Conservation (phyloP, 768 basidiomycete genomes). For the Termitomyces sp. region DNA sequence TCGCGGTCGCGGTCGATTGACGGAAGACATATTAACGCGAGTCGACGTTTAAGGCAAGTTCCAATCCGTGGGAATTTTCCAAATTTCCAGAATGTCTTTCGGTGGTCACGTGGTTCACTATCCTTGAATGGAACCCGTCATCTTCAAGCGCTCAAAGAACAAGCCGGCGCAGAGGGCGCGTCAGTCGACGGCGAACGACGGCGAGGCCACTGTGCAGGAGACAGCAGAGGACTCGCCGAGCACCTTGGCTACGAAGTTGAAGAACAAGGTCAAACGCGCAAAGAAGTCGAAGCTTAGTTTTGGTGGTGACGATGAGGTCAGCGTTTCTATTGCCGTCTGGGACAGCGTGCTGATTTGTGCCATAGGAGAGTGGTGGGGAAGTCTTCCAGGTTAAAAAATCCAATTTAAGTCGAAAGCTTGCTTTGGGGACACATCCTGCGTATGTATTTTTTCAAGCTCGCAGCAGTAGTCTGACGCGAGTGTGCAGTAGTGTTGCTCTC, state of each 20-base stretch:
- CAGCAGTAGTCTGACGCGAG: slow-evolving; percentile 5
- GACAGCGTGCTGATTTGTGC: slow-evolving; percentile 21
- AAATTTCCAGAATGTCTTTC: slow-evolving; percentile 19
- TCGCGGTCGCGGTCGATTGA: slow-evolving; percentile 37
- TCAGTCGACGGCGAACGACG: slow-evolving; percentile 30
- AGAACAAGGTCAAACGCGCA: slow-evolving; percentile 62
- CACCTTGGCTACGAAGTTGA: slow-evolving; percentile 58
- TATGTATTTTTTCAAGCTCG: slow-evolving; percentile 19
- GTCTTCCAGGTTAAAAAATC: slow-evolving; percentile 81
- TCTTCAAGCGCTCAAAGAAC: slow-evolving; percentile 45
- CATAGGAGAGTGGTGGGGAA: slow-evolving; percentile 53
- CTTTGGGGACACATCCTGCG: slow-evolving; percentile 51
- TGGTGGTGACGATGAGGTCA: slow-evolving; percentile 58
- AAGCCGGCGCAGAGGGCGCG: slow-evolving; percentile 36
- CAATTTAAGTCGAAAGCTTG: slow-evolving; percentile 60
- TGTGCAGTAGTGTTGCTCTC: slow-evolving; percentile 35
- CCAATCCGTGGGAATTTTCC: slow-evolving; percentile 36
- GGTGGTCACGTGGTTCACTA: slow-evolving; percentile 26
- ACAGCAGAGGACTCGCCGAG: slow-evolving; percentile 48
- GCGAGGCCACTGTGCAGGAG: slow-evolving; percentile 18
- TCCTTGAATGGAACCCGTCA: slow-evolving; percentile 33
- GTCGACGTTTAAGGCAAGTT: slow-evolving; percentile 25
- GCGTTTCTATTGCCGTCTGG: slow-evolving; percentile 16
- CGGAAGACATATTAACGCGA: slow-evolving; percentile 22
- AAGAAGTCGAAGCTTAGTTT: slow-evolving; percentile 74